These are phyloP conservation scores for Maudiozyma turicensis DNA, from an alignment of 805 yeast genomes.

Conservation along the genomic window DNA sequence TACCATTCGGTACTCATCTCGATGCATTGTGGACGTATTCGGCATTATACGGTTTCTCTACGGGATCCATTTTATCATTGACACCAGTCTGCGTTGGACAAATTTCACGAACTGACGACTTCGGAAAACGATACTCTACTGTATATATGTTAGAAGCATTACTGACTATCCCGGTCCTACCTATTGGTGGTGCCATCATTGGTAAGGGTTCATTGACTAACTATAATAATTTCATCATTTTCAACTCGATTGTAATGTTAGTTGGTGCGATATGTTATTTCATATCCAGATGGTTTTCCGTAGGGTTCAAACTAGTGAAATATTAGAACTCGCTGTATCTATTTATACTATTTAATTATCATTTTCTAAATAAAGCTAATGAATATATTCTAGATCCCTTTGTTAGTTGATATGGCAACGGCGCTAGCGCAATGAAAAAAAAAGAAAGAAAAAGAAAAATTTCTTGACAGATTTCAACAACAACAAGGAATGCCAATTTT, in stretches of 20 bases:
- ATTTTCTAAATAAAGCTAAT: not conserved
- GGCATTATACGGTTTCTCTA: slow-evolving; percentile 44
- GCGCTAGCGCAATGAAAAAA: too few species aligned
- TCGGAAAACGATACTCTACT: slow-evolving; percentile 48
- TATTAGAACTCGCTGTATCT: slow-evolving; percentile 16
- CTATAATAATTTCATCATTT: slow-evolving; percentile 38
- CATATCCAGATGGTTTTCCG: slow-evolving; percentile 34
- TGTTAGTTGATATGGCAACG: too few species aligned
- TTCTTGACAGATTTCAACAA: too few species aligned
- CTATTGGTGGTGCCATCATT: slow-evolving; percentile 41
- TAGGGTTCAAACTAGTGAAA: slow-evolving; percentile 33
- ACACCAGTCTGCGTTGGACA: slow-evolving; percentile 54
- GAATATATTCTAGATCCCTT: too few species aligned
- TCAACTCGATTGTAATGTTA: slow-evolving; percentile 33
- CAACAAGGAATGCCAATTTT: too few species aligned
- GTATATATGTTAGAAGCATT: slow-evolving; percentile 50
- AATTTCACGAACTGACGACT: slow-evolving; percentile 44
- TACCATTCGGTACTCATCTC: slow-evolving; percentile 32
- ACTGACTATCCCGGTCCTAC: slow-evolving; percentile 40
- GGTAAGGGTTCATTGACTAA: slow-evolving; percentile 26
- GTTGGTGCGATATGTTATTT: slow-evolving; percentile 33
- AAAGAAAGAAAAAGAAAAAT: too few species aligned
- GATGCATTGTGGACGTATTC: slow-evolving; percentile 36
- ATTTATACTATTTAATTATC: not conserved
- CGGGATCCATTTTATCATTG: slow-evolving; percentile 47